Conservation (phyloP, 2,329 filamentous ascomycete genomes). For the Pseudogymnoascus sp. region DNA sequence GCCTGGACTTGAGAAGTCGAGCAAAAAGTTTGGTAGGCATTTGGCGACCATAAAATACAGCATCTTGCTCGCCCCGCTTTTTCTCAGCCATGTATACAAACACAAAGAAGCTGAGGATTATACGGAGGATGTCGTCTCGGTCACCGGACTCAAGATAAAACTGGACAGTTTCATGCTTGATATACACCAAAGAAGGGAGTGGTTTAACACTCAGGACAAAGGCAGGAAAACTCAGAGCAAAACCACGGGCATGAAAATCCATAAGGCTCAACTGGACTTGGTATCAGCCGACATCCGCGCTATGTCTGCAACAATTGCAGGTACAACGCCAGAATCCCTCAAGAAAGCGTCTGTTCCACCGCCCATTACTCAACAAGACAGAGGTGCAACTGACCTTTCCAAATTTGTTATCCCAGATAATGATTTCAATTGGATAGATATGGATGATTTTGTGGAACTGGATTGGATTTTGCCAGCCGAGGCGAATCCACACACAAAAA, state of each 20-base stretch:
- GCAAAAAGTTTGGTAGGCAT: constrained; percentile 96
- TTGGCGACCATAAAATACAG: constrained; percentile 99
- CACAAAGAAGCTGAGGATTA: constrained; percentile 93
- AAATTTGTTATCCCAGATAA: constrained; percentile 93
- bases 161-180: constrained; percentile 97
- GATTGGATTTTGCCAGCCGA: constrained; percentile 93
- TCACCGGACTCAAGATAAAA: constrained; percentile 92
- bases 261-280: constrained; percentile 87
- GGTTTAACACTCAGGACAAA: constrained; percentile 76
- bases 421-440: constrained; percentile 94
- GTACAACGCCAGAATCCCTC: constrained; percentile 70
- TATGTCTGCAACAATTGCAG: constrained; percentile 81
- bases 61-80: constrained; percentile 81
- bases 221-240: constrained; percentile 69
- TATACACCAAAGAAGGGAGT: constrained; percentile 86
- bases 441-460: constrained; percentile 98
- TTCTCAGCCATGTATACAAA: constrained; percentile 96
- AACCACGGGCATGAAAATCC: constrained; percentile 91
- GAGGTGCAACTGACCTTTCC: constrained; percentile 64
- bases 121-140: constrained; percentile 69
- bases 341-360: constrained; percentile 49
- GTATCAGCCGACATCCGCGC: constrained; percentile 87
- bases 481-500: constrained; percentile 86
- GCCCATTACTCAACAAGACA: constrained; percentile 46
- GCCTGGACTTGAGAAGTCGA: constrained; percentile 89